Conservation (phyloP, 1,139 yeast species). For the Pneumocystis murina region DNA sequence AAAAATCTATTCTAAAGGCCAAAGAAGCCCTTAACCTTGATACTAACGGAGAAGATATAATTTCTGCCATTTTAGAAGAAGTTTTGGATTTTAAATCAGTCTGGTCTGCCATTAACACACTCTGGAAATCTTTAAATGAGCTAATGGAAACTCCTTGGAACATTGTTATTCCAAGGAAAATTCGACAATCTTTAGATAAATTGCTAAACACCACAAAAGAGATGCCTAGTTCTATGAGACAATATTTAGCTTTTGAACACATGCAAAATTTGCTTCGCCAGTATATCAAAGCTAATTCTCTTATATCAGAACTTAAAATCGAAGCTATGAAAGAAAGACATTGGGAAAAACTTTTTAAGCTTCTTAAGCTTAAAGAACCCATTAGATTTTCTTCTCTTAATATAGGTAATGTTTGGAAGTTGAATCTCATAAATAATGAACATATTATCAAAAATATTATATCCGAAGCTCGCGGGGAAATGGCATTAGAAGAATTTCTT, state of each 20-base stretch:
- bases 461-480: constrained; percentile 59
- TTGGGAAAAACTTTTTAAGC: constrained; percentile 42
- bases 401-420: constrained; percentile 48
- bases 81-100: constrained; percentile 43
- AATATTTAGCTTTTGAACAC: constrained; percentile 54
- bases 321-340: constrained; percentile 53
- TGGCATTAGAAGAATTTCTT: constrained; percentile 42
- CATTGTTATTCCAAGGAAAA: constrained; percentile 32
- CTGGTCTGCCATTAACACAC: constrained; percentile 48
- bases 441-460: constrained; percentile 35
- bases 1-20: constrained; percentile 29
- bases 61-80: constrained; percentile 34
- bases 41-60: constrained; percentile 21
- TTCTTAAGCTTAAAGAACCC: constrained; percentile 18
- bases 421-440: constrained; percentile 38
- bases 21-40: constrained; percentile 32
- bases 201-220: constrained; percentile 35
- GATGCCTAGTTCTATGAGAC: constrained; percentile 47
- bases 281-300: constrained; percentile 29
- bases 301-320: constrained; percentile 38
- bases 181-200: constrained; percentile 40
- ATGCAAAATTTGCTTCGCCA: constrained; percentile 36
- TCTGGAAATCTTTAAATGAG: constrained; percentile 39
- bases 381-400: constrained; percentile 23
- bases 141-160: constrained; percentile 39